Evolutionary conservation across 2,329 filamentous ascomycete species (phyloP), one percentile per base, ranked within the genome.

Genomic region (Arachnomyces sp.): DNA sequence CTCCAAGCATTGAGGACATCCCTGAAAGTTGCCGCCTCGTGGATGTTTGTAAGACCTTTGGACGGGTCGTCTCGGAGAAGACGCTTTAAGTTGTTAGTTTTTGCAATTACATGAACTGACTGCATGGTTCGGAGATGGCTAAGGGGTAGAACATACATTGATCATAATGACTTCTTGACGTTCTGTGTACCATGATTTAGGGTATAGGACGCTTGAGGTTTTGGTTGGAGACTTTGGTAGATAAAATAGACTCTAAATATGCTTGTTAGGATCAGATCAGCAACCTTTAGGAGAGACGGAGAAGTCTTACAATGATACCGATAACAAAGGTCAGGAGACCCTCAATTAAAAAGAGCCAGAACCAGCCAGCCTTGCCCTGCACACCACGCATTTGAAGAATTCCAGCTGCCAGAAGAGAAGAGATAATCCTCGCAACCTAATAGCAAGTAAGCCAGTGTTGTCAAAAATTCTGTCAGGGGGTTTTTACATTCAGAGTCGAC

Each of bases 121-220:
- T 34, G 11, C 18, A 35, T 25, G 46, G 44, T 14, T 48, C 44
- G 16, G 45, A 44, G 31, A 44, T 38, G 12, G 45, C 16, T 13
- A 49, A 30, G 11, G 44, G 34, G 9, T 25, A 25, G 5, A 25
- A 9, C 20, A 25, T 25, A 25, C 20, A 50, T 82, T 84, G 25
- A 81, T 71, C 69, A 84, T 76, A 46, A 84, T 82, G 17, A 72
- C 68, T 49, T 84, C 80, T 54, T 84, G 20, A 2, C 68, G 68
- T 34, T 79, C 73, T 2, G 52, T 72, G 55, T 81, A 82, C 73
- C 76, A 82, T 1, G 77, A 78, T 39, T 73, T 71, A 16, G 65
- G 67, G 20, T 25, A 25, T 9, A 25, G 9, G 20, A 25, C 76
- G 1, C 54, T 54, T 31, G 12, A 40, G 42, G 7, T 36, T 40